Percentiles rank a stretch among this genome's conserved stretches.
Conservation (phyloP, 345 rosid species). For the Rhizophora apiculata region DNA sequence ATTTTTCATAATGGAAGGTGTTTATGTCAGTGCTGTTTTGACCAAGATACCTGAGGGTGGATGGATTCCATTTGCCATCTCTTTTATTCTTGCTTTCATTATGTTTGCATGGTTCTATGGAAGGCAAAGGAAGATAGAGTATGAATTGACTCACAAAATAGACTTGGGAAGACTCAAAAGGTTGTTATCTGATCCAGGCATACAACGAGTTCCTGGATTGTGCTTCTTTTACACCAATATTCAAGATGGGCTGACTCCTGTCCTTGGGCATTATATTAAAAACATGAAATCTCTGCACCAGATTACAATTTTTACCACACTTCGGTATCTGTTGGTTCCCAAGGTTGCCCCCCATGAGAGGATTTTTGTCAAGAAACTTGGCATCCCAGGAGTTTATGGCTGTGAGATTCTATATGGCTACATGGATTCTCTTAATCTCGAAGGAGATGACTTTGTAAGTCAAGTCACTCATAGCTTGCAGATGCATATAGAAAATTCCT, state of each 20-base stretch:
- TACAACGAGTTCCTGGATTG: slow-evolving; percentile 73
- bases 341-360: slow-evolving; percentile 54
- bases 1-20: slow-evolving; percentile 72
- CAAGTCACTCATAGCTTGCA: slow-evolving; percentile 45
- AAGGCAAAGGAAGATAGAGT: slow-evolving; percentile 71
- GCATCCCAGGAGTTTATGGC: slow-evolving; percentile 45
- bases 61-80: slow-evolving; percentile 89
- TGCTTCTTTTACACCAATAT: slow-evolving; percentile 86
- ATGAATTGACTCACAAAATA: slow-evolving; percentile 64
- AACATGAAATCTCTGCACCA: slow-evolving; percentile 78
- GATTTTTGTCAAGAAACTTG: slow-evolving; percentile 39
- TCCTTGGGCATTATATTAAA: slow-evolving; percentile 72
- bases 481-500: slow-evolving; percentile 25
- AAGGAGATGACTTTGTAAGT: slow-evolving; percentile 45
- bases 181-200: slow-evolving; percentile 56
- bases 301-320: slow-evolving; percentile 71
- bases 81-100: slow-evolving; percentile 63
- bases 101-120: slow-evolving; percentile 95
- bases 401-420: slow-evolving; percentile 67
- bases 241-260: slow-evolving; percentile 73
- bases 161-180: slow-evolving; percentile 50
- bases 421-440: slow-evolving; percentile 54
- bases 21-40: slow-evolving; percentile 72
- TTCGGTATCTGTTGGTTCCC: slow-evolving; percentile 56
- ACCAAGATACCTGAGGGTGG: slow-evolving; percentile 77